A percentile compares a stretch with the other conserved stretches of the same genome.
Evolutionary conservation across 1,139 yeast species (phyloP).

Genomic region (Yamadazyma triangularis): DNA sequence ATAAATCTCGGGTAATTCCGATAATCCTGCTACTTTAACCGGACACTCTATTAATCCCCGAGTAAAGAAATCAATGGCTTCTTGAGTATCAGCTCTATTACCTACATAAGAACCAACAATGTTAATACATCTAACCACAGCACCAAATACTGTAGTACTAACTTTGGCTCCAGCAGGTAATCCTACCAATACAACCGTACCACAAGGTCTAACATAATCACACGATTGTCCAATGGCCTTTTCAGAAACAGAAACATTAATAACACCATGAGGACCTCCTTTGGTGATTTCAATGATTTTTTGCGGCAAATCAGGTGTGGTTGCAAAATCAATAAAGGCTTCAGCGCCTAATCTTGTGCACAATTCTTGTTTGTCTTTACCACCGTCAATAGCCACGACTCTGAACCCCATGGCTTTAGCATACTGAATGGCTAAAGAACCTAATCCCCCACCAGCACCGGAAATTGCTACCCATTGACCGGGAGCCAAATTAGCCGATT

Average conservation of each 20-base stretch:
- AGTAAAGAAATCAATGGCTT: conserved; percentile 67
- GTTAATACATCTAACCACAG: conserved; percentile 60
- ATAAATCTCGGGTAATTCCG: conserved; percentile 59
- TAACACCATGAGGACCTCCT: conserved; percentile 78
- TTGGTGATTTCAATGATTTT: conserved; percentile 57
- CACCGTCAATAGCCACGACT: conserved; percentile 74
- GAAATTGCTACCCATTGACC: conserved; percentile 78
- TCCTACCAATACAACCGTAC: conserved; percentile 71
- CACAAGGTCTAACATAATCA: conserved; percentile 61
- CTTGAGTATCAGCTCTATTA: conserved; percentile 75
- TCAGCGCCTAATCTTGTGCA: conserved; percentile 63
- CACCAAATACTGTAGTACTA: conserved; percentile 57
- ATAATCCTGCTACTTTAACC: conserved; percentile 64
- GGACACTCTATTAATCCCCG: conserved; percentile 70
- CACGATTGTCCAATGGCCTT: conserved; percentile 61
- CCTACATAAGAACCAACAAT: conserved; percentile 76
- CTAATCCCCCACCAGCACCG: conserved; percentile 80
- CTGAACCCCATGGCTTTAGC: conserved; percentile 73
- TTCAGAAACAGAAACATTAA: conserved; percentile 70
- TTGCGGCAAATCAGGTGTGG: conserved; percentile 50
- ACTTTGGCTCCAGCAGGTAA: conserved; percentile 71
- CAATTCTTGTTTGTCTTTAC: conserved; percentile 58
- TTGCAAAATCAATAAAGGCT: conserved; percentile 59
- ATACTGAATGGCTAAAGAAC: conserved; percentile 70
- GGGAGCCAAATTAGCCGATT: conserved; percentile 58